Conservation (phyloP, 2,329 filamentous ascomycete genomes). For the Plectosphaerella cucumerina region DNA sequence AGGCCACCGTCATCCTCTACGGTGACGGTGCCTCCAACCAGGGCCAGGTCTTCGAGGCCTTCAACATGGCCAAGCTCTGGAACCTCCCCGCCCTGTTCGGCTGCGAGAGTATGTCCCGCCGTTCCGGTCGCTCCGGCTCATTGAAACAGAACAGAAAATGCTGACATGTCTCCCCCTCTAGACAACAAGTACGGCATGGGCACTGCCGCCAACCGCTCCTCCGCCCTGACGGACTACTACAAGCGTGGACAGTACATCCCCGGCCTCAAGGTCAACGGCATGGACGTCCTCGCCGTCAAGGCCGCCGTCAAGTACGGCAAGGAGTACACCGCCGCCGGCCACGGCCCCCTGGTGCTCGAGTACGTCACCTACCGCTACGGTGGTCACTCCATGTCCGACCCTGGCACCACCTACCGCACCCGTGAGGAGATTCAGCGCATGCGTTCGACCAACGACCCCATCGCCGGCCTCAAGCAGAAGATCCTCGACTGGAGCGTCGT, state of each 20-base stretch:
- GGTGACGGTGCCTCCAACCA: constrained; percentile 99
- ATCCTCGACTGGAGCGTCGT: constrained; percentile 92
- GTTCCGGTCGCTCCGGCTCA: neutral
- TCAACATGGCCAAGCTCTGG: constrained; percentile 99
- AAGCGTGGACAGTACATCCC: constrained; percentile 99
- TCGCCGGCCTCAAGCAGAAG: constrained; percentile 96
- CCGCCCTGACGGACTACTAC: constrained; percentile 98
- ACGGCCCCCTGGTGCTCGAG: constrained; percentile 93
- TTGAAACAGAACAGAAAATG: too few species aligned
- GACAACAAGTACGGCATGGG: constrained; percentile 99
- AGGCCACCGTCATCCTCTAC: constrained; percentile 84
- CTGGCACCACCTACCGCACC: constrained; percentile 97
- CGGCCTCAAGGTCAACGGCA: constrained; percentile 98
- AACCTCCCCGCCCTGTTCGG: constrained; percentile 92
- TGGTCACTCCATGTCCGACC: constrained; percentile 99
- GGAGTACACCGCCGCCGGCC: constrained; percentile 75
- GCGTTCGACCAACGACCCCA: constrained; percentile 97
- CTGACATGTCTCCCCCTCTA: constrained; percentile 27
- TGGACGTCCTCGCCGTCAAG: constrained; percentile 98
- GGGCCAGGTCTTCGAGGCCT: constrained; percentile 98
- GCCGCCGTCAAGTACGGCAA: constrained; percentile 92
- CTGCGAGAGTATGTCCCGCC: constrained; percentile 78
- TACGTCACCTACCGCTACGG: constrained; percentile 99
- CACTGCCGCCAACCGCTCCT: constrained; percentile 89
- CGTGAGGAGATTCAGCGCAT: constrained; percentile 99